phyloP scores from a whole-genome alignment of 2,329 filamentous ascomycete species.

The Apiospora aurea region DNA sequence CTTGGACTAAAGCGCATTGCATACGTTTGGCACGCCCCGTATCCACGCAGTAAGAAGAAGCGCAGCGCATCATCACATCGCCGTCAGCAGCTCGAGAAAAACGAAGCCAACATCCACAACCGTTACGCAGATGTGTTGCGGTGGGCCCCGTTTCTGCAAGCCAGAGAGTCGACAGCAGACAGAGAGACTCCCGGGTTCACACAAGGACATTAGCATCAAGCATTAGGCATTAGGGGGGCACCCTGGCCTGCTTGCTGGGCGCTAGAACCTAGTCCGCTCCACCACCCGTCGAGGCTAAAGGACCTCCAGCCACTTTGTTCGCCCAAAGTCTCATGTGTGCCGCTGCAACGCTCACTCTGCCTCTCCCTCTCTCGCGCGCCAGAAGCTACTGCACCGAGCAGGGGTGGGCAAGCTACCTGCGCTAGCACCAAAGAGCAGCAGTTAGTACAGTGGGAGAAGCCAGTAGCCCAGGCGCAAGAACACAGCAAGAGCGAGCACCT shows the following conservation, averaged over 20 bases:
- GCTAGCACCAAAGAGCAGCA: slow-evolving; percentile 11
- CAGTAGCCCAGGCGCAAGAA: not conserved
- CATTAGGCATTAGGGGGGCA: not conserved
- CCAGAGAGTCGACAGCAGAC: not conserved
- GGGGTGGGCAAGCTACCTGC: slow-evolving; percentile 16
- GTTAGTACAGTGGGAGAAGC: slow-evolving; percentile 16
- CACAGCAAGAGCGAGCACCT: slow-evolving; percentile 7
- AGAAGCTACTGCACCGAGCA: not conserved
- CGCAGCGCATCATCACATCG: slow-evolving; percentile 5
- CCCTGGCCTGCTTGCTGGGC: slow-evolving; percentile 11
- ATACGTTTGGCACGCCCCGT: not conserved
- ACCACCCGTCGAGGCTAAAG: slow-evolving; percentile 23
- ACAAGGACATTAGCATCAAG: slow-evolving; percentile 9
- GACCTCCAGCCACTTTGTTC: slow-evolving; percentile 23
- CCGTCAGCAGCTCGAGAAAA: slow-evolving; percentile 9
- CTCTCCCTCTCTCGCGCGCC: slow-evolving; percentile 4
- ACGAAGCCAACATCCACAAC: not conserved
- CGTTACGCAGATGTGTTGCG: slow-evolving; percentile 3
- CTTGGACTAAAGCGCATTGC: not conserved
- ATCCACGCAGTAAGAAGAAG: slow-evolving; percentile 7
- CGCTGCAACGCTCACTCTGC: not conserved
- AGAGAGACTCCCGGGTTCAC: not conserved
- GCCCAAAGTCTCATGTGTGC: slow-evolving; percentile 21
- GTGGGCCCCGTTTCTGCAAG: slow-evolving; percentile 8
- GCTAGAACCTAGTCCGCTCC: slow-evolving; percentile 13